phyloP scores from a whole-genome alignment of 768 basidiomycete genomes.

The Exsudoporus frostii region DNA sequence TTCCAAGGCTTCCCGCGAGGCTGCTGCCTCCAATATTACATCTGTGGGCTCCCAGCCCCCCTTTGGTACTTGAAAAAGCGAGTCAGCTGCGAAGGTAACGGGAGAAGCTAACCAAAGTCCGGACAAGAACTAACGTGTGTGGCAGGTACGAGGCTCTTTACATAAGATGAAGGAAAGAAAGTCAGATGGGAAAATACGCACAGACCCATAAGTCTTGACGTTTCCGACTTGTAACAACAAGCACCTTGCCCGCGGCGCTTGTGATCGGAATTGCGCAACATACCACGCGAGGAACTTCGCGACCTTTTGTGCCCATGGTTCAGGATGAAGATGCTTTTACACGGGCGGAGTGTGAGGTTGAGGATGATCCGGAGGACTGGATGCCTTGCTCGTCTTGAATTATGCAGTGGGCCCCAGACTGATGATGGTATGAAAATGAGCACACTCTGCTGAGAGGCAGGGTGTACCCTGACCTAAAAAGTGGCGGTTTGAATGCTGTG shows the following conservation, averaged over 20 bases:
- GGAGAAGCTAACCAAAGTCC: background rate
- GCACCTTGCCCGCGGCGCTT: constrained; percentile 68
- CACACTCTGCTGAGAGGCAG: background rate
- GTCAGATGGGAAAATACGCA: constrained; percentile 48
- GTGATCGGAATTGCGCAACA: constrained; percentile 89
- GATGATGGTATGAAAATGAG: constrained; percentile 11
- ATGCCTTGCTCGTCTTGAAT: background rate
- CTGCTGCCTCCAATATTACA: constrained; percentile 79
- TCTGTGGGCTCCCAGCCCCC: constrained; percentile 88
- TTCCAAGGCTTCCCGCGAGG: constrained; percentile 89
- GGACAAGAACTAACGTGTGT: background rate
- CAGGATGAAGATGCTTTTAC: constrained; percentile 1
- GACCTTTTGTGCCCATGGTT: constrained; percentile 64
- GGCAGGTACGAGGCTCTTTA: background rate
- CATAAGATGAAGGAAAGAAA: background rate
- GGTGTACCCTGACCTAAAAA: constrained; percentile 8
- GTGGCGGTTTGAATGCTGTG: constrained; percentile 1
- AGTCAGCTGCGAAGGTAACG: constrained; percentile 5
- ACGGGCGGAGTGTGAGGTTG: background rate
- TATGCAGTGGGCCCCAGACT: background rate
- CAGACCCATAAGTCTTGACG: constrained; percentile 81
- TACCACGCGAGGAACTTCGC: constrained; percentile 78
- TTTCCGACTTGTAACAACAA: constrained; percentile 83
- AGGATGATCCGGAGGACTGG: background rate
- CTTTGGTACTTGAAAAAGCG: constrained; percentile 67